These are phyloP conservation scores for Cercophora sp. DNA, from an alignment of 495 filamentous ascomycete genomes.

Conservation along the genomic window DNA sequence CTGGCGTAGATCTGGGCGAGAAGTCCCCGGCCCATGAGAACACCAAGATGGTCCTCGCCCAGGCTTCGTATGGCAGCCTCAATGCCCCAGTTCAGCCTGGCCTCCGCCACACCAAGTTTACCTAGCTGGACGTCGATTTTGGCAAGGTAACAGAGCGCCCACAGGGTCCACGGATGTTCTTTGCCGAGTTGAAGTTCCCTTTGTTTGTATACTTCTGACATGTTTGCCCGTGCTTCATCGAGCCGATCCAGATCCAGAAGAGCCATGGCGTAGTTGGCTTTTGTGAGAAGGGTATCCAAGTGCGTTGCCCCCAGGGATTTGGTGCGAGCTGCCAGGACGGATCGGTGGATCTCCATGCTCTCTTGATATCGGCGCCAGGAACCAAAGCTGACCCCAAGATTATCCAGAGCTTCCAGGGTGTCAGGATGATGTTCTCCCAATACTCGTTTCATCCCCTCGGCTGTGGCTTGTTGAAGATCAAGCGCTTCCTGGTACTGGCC, in stretches of 20 bases:
- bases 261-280: constrained; percentile 5
- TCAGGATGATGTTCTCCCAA: constrained; percentile 1
- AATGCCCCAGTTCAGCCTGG: constrained; percentile 1
- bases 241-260: constrained; percentile 1
- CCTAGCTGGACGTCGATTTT: constrained; percentile 6
- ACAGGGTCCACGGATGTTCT: constrained; percentile 13
- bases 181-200: constrained; percentile 8
- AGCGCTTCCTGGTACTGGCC: constrained; percentile 9
- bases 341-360: constrained; percentile 2
- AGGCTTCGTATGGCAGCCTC: constrained; percentile 5
- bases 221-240: background rate
- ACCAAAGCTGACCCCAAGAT: constrained; percentile 6
- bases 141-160: constrained; percentile 10
- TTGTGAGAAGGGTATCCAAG: constrained; percentile 6
- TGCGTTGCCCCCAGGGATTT: background rate
- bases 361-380: constrained; percentile 4
- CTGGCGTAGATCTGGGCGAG: constrained; percentile 8
- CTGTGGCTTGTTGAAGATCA: constrained; percentile 2
- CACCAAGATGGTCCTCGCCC: constrained; percentile 6
- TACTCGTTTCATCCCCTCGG: background rate
- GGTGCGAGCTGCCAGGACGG: background rate
- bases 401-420: constrained; percentile 7
- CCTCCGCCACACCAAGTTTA: constrained; percentile 1
- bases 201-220: constrained; percentile 6
- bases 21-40: constrained; percentile 4